Base-by-base conservation (phyloP, 2,329 filamentous ascomycete species). In the Cadophora luteo-olivacea region DNA sequence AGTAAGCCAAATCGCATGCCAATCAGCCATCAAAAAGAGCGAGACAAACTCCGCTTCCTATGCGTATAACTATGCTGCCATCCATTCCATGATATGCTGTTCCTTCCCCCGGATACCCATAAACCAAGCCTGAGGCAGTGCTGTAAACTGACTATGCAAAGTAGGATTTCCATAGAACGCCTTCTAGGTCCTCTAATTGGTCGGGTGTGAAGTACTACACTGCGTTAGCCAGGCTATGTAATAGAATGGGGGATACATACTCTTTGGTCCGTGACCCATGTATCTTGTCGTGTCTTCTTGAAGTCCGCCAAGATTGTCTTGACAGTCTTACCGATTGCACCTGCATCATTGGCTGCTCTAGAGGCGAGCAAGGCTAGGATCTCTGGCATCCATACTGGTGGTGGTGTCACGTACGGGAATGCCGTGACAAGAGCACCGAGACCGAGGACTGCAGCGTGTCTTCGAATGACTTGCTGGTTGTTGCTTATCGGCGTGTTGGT, bases 221-320 rank as follows among this genome's bases (percentile, higher is more conserved):
- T 33, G 22, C n/a, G 64, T 75, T 65, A 70, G 70, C 68, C 66
- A 71, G 3, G 71, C 33, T 45, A 38, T 24, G 45, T 22, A 41
- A 54, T 14, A 22, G 61, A n/a, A 68, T 54, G 63, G 63, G 67
- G 29, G 29, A 29, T 29, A 81, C 88, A 80, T 82, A 97, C 96
- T 91, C 97, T 98, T 75, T 97, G 93, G 82, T 99, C 96, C 69
- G 97, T 95, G 76, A 91, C 91, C 96, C 96, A 99, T 74, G 95
- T 99, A 84, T 99, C 96, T 80, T 99, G 96, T 79, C 96, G 90
- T 57, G 96, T 99, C 87, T 99, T 99, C 84, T 99, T 99, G 85
- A 99, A 99, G 77, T 99, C 97, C 70, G 94, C 94, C 72, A 99
- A 83, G 45, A 97, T 94, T 22, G 87, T 87, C 86, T 99, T 99